Percentiles rank a stretch among this genome's conserved stretches.
Conservation (phyloP, 306 rosid genomes). For the Malus domestica region ASM211411v1 NC_041805.1:9568501-9569000, state of each 20-base stretch:
- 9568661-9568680: background rate
- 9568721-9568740: background rate
- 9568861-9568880: conserved; percentile 46
- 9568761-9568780: conserved; percentile 9
- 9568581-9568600: too few relatives aligned
- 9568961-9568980: conserved; percentile 40
- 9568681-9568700: background rate
- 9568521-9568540: background rate
- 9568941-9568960: conserved; percentile 36
- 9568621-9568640: too few relatives aligned
- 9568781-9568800: conserved; percentile 6
- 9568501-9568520: background rate
- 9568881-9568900: conserved; percentile 30
- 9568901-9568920: conserved; percentile 36
- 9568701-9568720: background rate
- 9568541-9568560: too few relatives aligned
- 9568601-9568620: too few relatives aligned
- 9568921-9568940: conserved; percentile 2
- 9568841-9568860: conserved; percentile 60
- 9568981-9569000: conserved; percentile 50
- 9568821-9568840: conserved; percentile 43
- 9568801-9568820: conserved; percentile 28
- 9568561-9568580: too few relatives aligned
- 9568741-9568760: background rate
- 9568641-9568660: background rate